Evolutionary conservation across 306 rosid genomes (phyloP).

Genomic region (Senna siamea): DNA sequence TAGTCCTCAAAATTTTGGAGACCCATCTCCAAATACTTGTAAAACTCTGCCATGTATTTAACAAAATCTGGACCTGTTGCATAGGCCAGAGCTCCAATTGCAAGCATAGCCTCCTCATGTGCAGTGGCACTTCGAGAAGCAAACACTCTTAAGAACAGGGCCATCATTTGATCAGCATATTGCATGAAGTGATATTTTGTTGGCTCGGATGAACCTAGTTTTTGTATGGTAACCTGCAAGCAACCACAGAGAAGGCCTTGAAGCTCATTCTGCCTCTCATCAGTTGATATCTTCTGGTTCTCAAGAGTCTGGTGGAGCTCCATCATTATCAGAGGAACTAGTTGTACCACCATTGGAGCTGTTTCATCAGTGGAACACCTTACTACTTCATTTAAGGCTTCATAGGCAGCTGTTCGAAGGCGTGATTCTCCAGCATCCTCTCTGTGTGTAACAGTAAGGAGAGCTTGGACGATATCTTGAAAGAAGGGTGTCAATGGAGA

Average conservation of each 20-base stretch:
- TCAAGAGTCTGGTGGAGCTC: slow-evolving; percentile 89
- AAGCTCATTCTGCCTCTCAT: slow-evolving; percentile 85
- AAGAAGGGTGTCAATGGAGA: slow-evolving; percentile 78
- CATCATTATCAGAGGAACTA: slow-evolving; percentile 74
- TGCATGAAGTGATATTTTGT: slow-evolving; percentile 75
- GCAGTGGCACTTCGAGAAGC: slow-evolving; percentile 94
- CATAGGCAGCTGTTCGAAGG: slow-evolving; percentile 91
- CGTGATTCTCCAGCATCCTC: slow-evolving; percentile 93
- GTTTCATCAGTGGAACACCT: slow-evolving; percentile 93
- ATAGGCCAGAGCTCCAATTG: slow-evolving; percentile 95
- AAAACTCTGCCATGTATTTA: slow-evolving; percentile 85
- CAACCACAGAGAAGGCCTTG: slow-evolving; percentile 99
- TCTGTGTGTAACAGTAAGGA: slow-evolving; percentile 80
- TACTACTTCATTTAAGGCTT: slow-evolving; percentile 90
- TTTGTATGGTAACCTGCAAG: slow-evolving; percentile 92
- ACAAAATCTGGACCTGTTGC: slow-evolving; percentile 76
- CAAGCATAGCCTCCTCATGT: slow-evolving; percentile 98
- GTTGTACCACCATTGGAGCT: slow-evolving; percentile 76
- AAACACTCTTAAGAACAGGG: slow-evolving; percentile 81
- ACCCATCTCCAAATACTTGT: slow-evolving; percentile 84
- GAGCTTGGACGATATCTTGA: slow-evolving; percentile 79
- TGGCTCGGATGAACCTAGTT: slow-evolving; percentile 79
- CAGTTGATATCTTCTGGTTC: slow-evolving; percentile 67
- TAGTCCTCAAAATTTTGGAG: slow-evolving; percentile 96
- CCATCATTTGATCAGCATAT: slow-evolving; percentile 90